Percentiles rank a stretch among this genome's conserved stretches.
These are phyloP conservation scores for Backusella liffmaniae DNA, from an alignment of 192 early-diverging fungal species.

Conservation along the genomic window DNA sequence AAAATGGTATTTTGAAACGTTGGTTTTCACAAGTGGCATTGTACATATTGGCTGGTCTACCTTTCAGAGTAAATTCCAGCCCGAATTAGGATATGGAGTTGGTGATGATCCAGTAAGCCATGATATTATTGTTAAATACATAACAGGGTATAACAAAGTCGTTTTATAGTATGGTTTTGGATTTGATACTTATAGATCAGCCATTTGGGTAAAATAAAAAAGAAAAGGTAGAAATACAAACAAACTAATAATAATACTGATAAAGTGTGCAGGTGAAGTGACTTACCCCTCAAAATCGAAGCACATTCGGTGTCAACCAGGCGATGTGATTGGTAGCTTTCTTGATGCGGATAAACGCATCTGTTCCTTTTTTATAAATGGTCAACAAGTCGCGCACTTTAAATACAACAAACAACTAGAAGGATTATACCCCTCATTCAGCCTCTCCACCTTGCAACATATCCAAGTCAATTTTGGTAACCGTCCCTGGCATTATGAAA, in stretches of 20 bases:
- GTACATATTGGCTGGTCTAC: conserved; percentile 82
- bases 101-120: conserved; percentile 57
- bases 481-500: conserved; percentile 35
- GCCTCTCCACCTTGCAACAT: conserved; percentile 71
- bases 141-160: neutral
- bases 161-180: conserved; percentile 60
- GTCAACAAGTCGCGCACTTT: conserved; percentile 49
- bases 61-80: conserved; percentile 56
- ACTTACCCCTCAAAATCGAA: conserved; percentile 38
- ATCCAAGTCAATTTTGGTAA: conserved; percentile 69
- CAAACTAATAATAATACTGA: conserved; percentile 20
- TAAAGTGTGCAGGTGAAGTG: conserved; percentile 22
- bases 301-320: conserved; percentile 51
- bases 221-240: neutral
- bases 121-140: neutral
- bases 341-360: conserved; percentile 62
- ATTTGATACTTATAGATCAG: conserved; percentile 67
- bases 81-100: conserved; percentile 75
- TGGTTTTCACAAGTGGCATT: conserved; percentile 64
- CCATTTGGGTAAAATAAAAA: conserved; percentile 64
- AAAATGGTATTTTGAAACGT: conserved; percentile 71
- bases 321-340: conserved; percentile 45
- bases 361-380: conserved; percentile 68
- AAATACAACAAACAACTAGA: neutral
- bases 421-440: conserved; percentile 66